Conservation (phyloP, 345 rosid species). For the Lepidium didymum region DNA sequence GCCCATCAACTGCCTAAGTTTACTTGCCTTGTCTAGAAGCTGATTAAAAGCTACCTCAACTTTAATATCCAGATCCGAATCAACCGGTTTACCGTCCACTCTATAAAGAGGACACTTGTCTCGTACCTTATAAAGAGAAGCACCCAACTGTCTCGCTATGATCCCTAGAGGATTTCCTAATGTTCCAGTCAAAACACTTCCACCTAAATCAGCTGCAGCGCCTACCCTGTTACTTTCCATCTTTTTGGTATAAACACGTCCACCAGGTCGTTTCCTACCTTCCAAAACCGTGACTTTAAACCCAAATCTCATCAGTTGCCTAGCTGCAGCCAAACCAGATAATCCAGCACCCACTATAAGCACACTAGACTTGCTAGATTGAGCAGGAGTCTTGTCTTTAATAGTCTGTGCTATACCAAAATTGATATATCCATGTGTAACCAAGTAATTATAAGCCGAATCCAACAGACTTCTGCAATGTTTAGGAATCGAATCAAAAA, state of each 20-base stretch:
- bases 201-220: constrained; percentile 95
- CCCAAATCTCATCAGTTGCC: constrained; percentile 84
- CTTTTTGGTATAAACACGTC: constrained; percentile 89
- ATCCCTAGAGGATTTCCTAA: constrained; percentile 91
- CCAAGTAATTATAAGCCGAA: constrained; percentile 74
- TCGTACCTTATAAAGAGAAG: constrained; percentile 68
- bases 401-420: constrained; percentile 78
- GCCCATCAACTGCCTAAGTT: constrained; percentile 93
- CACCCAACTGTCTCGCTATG: constrained; percentile 77
- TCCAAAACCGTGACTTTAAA: constrained; percentile 85
- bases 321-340: constrained; percentile 83
- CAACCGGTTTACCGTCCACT: constrained; percentile 75
- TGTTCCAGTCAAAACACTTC: constrained; percentile 92
- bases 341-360: constrained; percentile 85
- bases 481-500: constrained; percentile 52
- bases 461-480: constrained; percentile 66
- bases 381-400: constrained; percentile 57
- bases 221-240: constrained; percentile 79
- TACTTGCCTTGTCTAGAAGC: constrained; percentile 82
- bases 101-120: constrained; percentile 90
- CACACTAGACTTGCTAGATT: constrained; percentile 44
- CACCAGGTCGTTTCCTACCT: constrained; percentile 98
- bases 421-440: constrained; percentile 72
- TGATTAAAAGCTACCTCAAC: constrained; percentile 78
- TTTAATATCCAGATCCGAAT: constrained; percentile 65